Conservation (phyloP, 345 rosid species). For the Orychophragmus violaceus region DNA sequence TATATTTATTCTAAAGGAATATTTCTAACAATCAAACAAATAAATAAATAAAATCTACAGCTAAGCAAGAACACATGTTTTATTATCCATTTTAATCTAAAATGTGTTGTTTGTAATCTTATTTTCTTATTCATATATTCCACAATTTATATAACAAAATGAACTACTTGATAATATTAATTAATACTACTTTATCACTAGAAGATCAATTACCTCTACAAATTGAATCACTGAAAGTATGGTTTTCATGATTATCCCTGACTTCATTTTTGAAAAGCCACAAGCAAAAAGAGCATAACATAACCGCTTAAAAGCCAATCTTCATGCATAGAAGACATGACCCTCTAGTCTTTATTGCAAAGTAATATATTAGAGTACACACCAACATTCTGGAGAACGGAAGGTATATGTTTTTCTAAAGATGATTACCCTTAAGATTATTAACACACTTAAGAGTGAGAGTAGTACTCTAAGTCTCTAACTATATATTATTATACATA, state of each 20-base stretch:
- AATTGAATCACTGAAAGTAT: neutral
- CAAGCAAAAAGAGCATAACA: constrained; percentile 15
- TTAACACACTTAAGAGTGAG: neutral
- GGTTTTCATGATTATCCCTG: constrained; percentile 32
- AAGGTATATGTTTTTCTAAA: constrained; percentile 22
- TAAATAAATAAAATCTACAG: neutral
- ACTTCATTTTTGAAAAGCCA: constrained; percentile 14
- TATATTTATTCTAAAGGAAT: neutral
- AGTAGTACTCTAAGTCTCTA: too few relatives aligned
- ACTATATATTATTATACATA: neutral
- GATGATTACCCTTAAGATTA: neutral
- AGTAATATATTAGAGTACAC: constrained; percentile 5
- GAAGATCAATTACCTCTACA: neutral
- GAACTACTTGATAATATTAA: neutral
- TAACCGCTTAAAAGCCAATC: constrained; percentile 29
- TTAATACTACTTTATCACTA: neutral
- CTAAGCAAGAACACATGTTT: constrained; percentile 1
- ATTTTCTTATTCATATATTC: neutral
- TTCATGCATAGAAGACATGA: constrained; percentile 35
- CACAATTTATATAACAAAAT: neutral
- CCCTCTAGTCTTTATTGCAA: constrained; percentile 26
- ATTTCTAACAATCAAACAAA: neutral
- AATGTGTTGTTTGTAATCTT: neutral
- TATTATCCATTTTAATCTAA: neutral
- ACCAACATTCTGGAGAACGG: constrained; percentile 24